Evolutionary conservation across 1,284 basidiomycete species (phyloP), one percentile per base, ranked within the genome.

Genomic region (Amylostereum areolatum): DNA sequence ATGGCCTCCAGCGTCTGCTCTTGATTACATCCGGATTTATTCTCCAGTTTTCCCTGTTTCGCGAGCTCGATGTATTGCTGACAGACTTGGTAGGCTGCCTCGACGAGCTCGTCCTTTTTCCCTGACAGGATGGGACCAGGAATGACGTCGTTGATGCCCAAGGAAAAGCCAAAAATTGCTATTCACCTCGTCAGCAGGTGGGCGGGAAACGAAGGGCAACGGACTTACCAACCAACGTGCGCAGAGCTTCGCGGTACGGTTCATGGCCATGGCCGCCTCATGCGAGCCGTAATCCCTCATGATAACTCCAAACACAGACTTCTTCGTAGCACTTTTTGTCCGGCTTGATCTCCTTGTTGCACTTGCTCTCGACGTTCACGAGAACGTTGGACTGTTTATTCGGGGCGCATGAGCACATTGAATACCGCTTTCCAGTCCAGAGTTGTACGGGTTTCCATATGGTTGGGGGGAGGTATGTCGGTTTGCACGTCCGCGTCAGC

Each of bases 401-500:
- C n/a, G 5, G 97, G 97, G 3, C 89, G 83, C 89, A 99, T 98
- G 34, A 99, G 83, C 12, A 94, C 85, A 64, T 92, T 94, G 76
- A 98, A 98, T 30, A 99, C 80, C 65, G 97, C 67, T 99, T 99
- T 29, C 97, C 97, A 0, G 97, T 99, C 97, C 97, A 99, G 1
- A 99, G 71, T 10, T 91, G 79, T 35, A 83, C 79, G 5, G 97
- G 97, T 65, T 97, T 98, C 80, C 88, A 85, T 55, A 99, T 94
- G 0, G 90, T 86, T 0, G 97, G 97, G n/a, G 0, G 93, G 92
- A 7, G 97, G 97, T 29, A 99, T 82, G 61, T 99, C 95, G 61
- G 99, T 96, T 41, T 96, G 89, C 48, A 95, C 69, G 55, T 90
- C 80, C 11, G 92, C 95, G 60, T 99, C 97, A 30, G 81, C 90